These are phyloP conservation scores for Ploettnerulaceae sp. DNA, from an alignment of 2,329 filamentous ascomycete genomes.

Conservation along the genomic window DNA sequence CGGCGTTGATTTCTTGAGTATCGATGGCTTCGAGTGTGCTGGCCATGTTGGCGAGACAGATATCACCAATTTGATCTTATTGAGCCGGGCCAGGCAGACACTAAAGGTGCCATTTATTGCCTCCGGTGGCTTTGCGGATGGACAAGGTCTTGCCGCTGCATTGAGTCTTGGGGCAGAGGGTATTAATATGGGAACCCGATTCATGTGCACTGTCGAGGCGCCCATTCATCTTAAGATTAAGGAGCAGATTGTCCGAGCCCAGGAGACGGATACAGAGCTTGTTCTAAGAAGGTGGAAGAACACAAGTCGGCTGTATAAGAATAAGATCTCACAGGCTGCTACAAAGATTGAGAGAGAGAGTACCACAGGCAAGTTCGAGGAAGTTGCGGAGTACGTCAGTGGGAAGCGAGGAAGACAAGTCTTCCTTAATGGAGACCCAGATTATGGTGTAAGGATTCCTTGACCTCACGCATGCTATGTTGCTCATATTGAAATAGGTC, in stretches of 20 bases:
- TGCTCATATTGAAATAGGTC: conserved; percentile 49
- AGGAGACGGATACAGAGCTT: conserved; percentile 87
- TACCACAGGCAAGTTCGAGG: conserved; percentile 78
- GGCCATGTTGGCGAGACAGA: conserved; percentile 82
- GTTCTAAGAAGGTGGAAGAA: conserved; percentile 90
- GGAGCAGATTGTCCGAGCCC: conserved; percentile 78
- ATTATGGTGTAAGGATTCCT: conserved; percentile 68
- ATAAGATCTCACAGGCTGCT: conserved; percentile 79
- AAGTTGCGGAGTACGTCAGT: conserved; percentile 81
- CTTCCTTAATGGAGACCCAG: conserved; percentile 84
- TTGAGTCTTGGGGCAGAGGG: conserved; percentile 86
- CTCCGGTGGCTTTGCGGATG: conserved; percentile 92
- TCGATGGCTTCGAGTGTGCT: conserved; percentile 97
- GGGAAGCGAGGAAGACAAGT: conserved; percentile 89
- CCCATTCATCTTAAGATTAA: conserved; percentile 94
- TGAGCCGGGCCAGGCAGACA: conserved; percentile 77
- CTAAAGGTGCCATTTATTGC: conserved; percentile 90
- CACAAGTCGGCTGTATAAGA: conserved; percentile 81
- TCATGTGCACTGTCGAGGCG: conserved; percentile 93
- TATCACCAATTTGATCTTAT: conserved; percentile 85
- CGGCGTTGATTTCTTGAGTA: conserved; percentile 92
- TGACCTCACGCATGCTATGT: neutral
- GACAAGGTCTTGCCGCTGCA: conserved; percentile 86
- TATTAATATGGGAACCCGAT: conserved; percentile 97
- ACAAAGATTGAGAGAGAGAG: conserved; percentile 80